Conservation (phyloP, 2,329 filamentous ascomycete genomes). For the Magnaporthiopsis rhizophila region DNA sequence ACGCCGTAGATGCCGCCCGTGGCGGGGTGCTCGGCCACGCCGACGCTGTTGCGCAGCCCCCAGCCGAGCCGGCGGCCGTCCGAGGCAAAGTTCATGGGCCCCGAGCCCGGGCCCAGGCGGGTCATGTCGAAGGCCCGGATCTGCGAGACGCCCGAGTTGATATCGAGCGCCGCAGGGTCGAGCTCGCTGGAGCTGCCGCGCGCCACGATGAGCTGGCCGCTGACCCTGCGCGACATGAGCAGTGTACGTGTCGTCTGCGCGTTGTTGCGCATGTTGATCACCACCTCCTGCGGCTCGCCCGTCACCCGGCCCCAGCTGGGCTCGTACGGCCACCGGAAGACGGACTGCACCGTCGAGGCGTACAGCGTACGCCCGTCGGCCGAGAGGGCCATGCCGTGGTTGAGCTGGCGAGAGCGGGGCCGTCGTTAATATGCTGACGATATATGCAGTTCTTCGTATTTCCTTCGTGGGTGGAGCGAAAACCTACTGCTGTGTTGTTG, state of each 20-base stretch:
- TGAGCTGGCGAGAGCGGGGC: conserved; percentile 26
- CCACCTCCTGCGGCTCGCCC: conserved; percentile 32
- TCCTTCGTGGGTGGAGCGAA: not conserved
- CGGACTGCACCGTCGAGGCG: conserved; percentile 43
- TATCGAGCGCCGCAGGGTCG: conserved; percentile 35
- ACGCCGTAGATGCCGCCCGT: conserved; percentile 50
- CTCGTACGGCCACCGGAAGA: conserved; percentile 55
- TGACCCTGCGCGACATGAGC: conserved; percentile 41
- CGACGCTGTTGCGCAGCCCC: conserved; percentile 62
- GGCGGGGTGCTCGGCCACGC: conserved; percentile 53
- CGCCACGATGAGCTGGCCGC: conserved; percentile 51
- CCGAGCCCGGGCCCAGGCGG: conserved; percentile 18
- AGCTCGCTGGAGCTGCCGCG: conserved; percentile 41
- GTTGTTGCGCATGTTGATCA: conserved; percentile 37
- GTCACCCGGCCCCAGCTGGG: conserved; percentile 34
- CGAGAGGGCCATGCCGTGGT: conserved; percentile 41
- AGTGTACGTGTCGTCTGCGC: conserved; percentile 58
- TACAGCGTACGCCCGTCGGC: conserved; percentile 38
- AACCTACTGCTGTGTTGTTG: conserved; percentile 26
- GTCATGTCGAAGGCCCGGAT: conserved; percentile 42
- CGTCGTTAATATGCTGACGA: not conserved
- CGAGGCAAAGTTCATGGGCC: conserved; percentile 37
- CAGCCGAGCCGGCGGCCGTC: conserved; percentile 48
- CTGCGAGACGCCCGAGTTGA: conserved; percentile 48
- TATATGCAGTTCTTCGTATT: no score